Evolutionary conservation across 805 yeast genomes (phyloP).

Genomic region (Yarrowia divulgata): DNA sequence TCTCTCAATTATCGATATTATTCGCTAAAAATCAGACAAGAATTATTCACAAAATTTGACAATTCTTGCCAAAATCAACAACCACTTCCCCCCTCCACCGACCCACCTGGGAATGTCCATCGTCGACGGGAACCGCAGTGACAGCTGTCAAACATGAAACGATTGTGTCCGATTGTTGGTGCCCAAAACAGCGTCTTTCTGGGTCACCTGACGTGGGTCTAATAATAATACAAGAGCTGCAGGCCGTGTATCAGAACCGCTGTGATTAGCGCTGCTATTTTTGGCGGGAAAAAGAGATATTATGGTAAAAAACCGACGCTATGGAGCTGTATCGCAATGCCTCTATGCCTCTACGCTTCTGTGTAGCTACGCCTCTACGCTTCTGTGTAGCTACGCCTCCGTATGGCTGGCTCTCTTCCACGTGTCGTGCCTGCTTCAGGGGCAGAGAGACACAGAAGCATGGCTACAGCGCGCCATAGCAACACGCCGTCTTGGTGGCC

Average conservation of each 20-base stretch:
- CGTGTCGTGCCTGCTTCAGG: conserved; percentile 6
- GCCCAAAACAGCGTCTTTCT: too few relatives aligned
- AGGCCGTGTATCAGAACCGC: conserved; percentile 2
- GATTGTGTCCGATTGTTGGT: too few relatives aligned
- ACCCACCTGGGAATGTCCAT: background rate
- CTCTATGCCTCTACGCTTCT: too few relatives aligned
- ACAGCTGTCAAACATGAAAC: background rate
- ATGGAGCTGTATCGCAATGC: too few relatives aligned
- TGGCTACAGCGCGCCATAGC: too few relatives aligned
- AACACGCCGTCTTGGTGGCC: too few relatives aligned
- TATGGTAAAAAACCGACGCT: too few relatives aligned
- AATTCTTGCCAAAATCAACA: too few relatives aligned
- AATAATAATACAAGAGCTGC: background rate
- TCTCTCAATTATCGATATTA: too few relatives aligned
- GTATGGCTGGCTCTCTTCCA: background rate
- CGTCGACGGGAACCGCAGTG: background rate
- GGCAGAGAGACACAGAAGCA: too few relatives aligned
- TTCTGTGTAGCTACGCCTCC: too few relatives aligned
- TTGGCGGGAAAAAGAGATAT: background rate
- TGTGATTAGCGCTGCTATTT: background rate
- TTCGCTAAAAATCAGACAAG: background rate
- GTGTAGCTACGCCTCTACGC: too few relatives aligned
- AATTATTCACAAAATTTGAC: background rate
- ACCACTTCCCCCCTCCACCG: background rate
- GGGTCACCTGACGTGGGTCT: background rate